A percentile compares a stretch with the other conserved stretches of the same genome.
These are phyloP conservation scores for Thermomyces lanuginosus DNA, from an alignment of 2,329 filamentous ascomycete species.

Conservation along the genomic window DNA sequence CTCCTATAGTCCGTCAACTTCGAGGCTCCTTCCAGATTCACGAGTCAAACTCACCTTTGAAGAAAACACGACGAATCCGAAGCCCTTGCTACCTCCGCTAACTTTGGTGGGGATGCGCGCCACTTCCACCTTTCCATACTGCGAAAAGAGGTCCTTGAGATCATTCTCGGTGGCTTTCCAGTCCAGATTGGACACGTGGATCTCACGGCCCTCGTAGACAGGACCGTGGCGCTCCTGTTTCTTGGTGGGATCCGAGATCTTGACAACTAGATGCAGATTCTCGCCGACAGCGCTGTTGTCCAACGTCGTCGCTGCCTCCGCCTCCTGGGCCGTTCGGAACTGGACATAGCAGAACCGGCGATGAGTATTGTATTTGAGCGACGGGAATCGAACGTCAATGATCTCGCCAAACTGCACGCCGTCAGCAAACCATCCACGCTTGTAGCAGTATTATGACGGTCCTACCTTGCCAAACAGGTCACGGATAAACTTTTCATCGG, in stretches of 20 bases:
- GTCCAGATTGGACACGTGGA: constrained; percentile 60
- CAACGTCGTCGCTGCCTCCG: constrained; percentile 54
- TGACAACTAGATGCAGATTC: constrained; percentile 52
- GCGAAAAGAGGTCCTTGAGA: constrained; percentile 52
- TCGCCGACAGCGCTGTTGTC: constrained; percentile 55
- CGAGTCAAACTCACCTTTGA: constrained; percentile 34
- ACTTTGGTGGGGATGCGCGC: constrained; percentile 55
- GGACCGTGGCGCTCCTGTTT: constrained; percentile 69
- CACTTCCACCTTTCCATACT: constrained; percentile 58
- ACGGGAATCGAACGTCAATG: constrained; percentile 74
- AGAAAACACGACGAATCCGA: constrained; percentile 63
- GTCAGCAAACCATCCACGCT: constrained; percentile 4
- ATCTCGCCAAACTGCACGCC: constrained; percentile 53
- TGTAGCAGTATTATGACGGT: constrained; percentile 3
- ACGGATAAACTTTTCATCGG: constrained; percentile 36
- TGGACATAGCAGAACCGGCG: constrained; percentile 93
- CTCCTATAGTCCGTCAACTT: constrained; percentile 29
- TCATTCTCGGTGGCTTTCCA: constrained; percentile 48
- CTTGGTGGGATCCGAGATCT: constrained; percentile 66
- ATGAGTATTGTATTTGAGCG: constrained; percentile 71
- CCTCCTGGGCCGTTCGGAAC: constrained; percentile 55
- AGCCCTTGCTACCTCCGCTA: constrained; percentile 55
- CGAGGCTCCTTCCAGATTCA: neutral
- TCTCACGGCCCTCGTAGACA: constrained; percentile 70
- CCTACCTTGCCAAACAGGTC: constrained; percentile 39